Conservation (phyloP, 1,284 basidiomycete genomes). For the Earliella scabrosa region DNA sequence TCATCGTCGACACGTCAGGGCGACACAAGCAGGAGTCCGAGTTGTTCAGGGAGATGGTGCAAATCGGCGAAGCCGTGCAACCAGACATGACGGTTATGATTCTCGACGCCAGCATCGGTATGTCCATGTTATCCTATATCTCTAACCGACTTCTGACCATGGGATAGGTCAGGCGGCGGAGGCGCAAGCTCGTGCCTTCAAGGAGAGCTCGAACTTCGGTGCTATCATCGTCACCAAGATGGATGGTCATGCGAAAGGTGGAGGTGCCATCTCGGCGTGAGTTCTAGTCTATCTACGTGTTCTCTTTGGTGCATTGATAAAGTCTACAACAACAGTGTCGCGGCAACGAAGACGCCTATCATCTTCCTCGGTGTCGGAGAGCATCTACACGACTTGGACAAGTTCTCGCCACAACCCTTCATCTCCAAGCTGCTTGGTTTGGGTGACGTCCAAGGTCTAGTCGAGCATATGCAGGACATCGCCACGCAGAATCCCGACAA, state of each 20-base stretch:
- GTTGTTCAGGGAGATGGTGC: slow-evolving; percentile 97
- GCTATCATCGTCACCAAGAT: slow-evolving; percentile 99
- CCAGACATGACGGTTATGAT: slow-evolving; percentile 94
- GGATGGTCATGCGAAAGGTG: slow-evolving; percentile 99
- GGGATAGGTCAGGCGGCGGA: slow-evolving; percentile 93
- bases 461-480: slow-evolving; percentile 98
- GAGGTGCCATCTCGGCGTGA: slow-evolving; percentile 98
- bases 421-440: slow-evolving; percentile 96
- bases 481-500: slow-evolving; percentile 93
- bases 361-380: slow-evolving; percentile 99
- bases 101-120: slow-evolving; percentile 87
- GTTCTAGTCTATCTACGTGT: slow-evolving; percentile 9
- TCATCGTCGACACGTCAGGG: slow-evolving; percentile 98
- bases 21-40: slow-evolving; percentile 98
- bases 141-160: not conserved
- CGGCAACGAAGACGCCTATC: slow-evolving; percentile 97
- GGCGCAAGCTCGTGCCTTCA: slow-evolving; percentile 95
- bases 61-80: slow-evolving; percentile 91
- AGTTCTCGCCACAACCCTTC: slow-evolving; percentile 96
- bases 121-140: not conserved
- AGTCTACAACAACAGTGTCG: too few species aligned
- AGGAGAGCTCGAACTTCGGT: slow-evolving; percentile 96
- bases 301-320: too few species aligned
- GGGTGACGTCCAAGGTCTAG: slow-evolving; percentile 95
- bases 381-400: slow-evolving; percentile 94